Conservation (phyloP, 1,284 basidiomycete genomes). For the Fistulina hepatica region DNA sequence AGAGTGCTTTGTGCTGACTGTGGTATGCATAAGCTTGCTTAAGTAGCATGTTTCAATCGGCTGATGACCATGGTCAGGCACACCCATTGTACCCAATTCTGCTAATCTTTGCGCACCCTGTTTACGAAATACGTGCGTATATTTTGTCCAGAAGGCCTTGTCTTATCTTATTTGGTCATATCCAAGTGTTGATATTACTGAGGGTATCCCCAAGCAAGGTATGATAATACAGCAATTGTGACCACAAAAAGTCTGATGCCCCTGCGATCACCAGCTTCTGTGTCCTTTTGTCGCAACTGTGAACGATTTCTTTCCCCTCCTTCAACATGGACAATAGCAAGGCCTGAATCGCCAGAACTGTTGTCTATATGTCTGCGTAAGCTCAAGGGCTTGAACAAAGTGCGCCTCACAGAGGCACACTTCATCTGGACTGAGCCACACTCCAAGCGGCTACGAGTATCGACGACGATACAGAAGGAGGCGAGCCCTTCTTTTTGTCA, state of each 20-base stretch:
- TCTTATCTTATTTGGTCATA: constrained; percentile 6
- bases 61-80: constrained; percentile 38
- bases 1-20: constrained; percentile 77
- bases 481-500: constrained; percentile 29
- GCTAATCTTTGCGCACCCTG: constrained; percentile 95
- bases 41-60: not conserved
- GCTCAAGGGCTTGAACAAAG: constrained; percentile 89
- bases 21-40: constrained; percentile 32
- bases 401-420: constrained; percentile 91
- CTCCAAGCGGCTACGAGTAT: constrained; percentile 86
- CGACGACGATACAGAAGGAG: constrained; percentile 97
- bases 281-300: constrained; percentile 94
- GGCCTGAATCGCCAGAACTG: constrained; percentile 88
- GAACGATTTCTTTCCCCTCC: constrained; percentile 94
- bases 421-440: constrained; percentile 99
- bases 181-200: constrained; percentile 86
- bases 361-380: constrained; percentile 88
- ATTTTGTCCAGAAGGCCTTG: not conserved
- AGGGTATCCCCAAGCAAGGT: constrained; percentile 97
- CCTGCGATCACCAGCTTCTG: constrained; percentile 47
- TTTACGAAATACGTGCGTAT: constrained; percentile 68
- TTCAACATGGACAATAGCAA: constrained; percentile 74
- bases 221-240: constrained; percentile 13
- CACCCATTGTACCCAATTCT: constrained; percentile 91
- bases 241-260: not conserved